A percentile compares a stretch with the other conserved stretches of the same genome.
Evolutionary conservation across 169 alveolate genomes (phyloP).

Genomic region (Babesia sp.): DNA sequence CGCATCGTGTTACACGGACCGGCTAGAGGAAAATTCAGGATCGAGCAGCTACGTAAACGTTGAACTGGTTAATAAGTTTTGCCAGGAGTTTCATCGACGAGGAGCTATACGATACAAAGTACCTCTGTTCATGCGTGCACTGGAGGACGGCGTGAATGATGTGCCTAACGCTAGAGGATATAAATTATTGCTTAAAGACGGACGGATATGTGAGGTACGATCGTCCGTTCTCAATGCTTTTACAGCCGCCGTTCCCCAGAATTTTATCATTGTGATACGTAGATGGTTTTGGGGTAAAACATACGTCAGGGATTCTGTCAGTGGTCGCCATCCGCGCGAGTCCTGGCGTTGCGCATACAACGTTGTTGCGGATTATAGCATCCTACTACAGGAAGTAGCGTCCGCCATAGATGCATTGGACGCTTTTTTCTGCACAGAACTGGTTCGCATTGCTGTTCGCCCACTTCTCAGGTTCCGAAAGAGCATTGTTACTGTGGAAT

Average conservation of each 20-base stretch:
- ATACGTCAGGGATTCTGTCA: constrained; percentile 1
- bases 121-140: constrained; percentile 25
- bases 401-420: constrained; percentile 30
- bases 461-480: constrained; percentile 42
- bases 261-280: constrained; percentile 34
- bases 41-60: constrained; percentile 59
- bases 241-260: constrained; percentile 26
- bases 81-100: constrained; percentile 60
- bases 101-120: constrained; percentile 49
- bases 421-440: constrained; percentile 54
- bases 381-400: constrained; percentile 45
- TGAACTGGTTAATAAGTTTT: constrained; percentile 43
- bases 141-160: background rate
- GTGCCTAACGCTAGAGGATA: background rate
- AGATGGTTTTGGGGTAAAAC: constrained; percentile 55
- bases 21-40: constrained; percentile 14
- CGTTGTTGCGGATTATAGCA: constrained; percentile 52
- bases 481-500: constrained; percentile 33
- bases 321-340: constrained; percentile 32
- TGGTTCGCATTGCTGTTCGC: constrained; percentile 30
- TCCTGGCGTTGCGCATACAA: constrained; percentile 56
- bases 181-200: constrained; percentile 38
- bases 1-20: constrained; percentile 36
- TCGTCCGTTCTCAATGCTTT: constrained; percentile 41
- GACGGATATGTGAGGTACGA: constrained; percentile 52